Conservation (phyloP, 768 basidiomycete genomes). For the Lentinula edodes region DNA sequence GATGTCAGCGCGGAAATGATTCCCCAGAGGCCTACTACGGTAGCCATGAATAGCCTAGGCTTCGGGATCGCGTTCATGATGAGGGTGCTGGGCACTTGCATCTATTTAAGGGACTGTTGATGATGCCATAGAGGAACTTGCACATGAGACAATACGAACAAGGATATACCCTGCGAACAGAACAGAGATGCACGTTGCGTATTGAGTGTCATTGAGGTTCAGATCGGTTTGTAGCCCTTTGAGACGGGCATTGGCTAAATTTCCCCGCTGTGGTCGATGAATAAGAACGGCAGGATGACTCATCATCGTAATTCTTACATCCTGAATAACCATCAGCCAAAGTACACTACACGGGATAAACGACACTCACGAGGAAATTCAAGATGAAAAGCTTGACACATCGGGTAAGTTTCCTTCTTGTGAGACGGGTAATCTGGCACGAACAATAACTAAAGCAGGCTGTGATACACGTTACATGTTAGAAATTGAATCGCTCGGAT, state of each 20-base stretch:
- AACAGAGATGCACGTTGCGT: constrained; percentile 16
- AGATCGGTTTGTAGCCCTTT: constrained; percentile 19
- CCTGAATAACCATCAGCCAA: not conserved
- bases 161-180: constrained; percentile 21
- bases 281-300: not conserved
- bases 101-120: not conserved
- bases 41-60: constrained; percentile 21
- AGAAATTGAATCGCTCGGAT: too few species aligned
- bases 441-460: constrained; percentile 10
- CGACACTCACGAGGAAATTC: constrained; percentile 9
- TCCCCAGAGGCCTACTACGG: constrained; percentile 28
- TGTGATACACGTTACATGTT: not conserved
- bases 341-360: not conserved
- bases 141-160: not conserved
- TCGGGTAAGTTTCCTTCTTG: not conserved
- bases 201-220: constrained; percentile 18
- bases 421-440: not conserved
- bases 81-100: constrained; percentile 23
- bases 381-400: constrained; percentile 10
- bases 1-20: constrained; percentile 30
- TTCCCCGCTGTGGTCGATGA: constrained; percentile 7
- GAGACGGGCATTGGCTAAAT: constrained; percentile 15
- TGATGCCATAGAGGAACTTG: not conserved
- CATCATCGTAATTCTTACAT: not conserved
- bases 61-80: constrained; percentile 24